Conservation (phyloP, 768 basidiomycete species). For the Favolaschia claudopus region DNA sequence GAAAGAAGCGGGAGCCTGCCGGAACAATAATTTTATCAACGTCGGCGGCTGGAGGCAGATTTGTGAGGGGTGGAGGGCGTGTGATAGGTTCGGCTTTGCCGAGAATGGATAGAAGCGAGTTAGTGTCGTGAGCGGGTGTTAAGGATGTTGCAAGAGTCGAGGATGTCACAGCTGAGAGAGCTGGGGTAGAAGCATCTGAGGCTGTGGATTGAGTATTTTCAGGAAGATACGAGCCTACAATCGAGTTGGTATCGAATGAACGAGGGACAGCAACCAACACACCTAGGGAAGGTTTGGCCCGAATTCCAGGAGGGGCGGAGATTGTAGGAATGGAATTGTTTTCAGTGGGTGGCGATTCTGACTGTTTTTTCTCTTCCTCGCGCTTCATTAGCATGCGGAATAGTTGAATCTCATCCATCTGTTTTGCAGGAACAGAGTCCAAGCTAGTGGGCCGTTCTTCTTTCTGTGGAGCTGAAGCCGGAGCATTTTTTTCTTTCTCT, state of each 20-base stretch:
- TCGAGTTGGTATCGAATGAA: not conserved
- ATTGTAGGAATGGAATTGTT: constrained; percentile 1
- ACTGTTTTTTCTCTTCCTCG: constrained; percentile 62
- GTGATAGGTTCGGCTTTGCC: constrained; percentile 19
- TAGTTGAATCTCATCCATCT: constrained; percentile 82
- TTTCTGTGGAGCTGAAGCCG: constrained; percentile 11
- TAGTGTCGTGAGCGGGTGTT: constrained; percentile 7
- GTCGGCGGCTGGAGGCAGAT: constrained; percentile 5
- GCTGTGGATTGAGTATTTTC: not conserved
- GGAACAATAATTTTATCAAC: constrained; percentile 22
- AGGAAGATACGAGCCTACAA: not conserved
- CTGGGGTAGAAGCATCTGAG: not conserved
- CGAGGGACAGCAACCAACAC: not conserved
- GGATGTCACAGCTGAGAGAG: not conserved
- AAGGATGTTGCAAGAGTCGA: not conserved
- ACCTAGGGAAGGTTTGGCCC: constrained; percentile 23
- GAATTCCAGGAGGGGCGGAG: constrained; percentile 13
- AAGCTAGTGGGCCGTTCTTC: constrained; percentile 23
- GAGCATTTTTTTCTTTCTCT: constrained; percentile 59
- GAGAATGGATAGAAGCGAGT: constrained; percentile 27
- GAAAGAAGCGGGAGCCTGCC: constrained; percentile 45
- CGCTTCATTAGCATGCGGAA: constrained; percentile 87
- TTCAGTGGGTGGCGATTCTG: constrained; percentile 29
- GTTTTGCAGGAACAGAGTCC: constrained; percentile 41
- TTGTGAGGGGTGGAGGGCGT: constrained; percentile 14